Percentiles rank a stretch among this genome's conserved stretches.
These are phyloP conservation scores for Maudiozyma barnettii DNA, from an alignment of 805 yeast species.

Conservation along the genomic window DNA sequence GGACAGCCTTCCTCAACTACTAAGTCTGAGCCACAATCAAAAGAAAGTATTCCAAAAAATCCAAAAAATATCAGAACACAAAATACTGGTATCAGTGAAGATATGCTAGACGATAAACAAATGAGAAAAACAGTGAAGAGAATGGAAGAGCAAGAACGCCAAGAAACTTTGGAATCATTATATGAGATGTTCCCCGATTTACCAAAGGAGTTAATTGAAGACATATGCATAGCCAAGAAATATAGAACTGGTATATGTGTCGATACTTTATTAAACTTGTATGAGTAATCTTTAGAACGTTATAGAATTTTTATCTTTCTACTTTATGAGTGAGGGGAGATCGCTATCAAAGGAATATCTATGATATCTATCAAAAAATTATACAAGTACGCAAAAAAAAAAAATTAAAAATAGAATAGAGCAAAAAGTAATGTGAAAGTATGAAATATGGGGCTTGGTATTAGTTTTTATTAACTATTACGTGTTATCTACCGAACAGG, in stretches of 20 bases:
- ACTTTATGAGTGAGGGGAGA: no score
- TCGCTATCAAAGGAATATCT: no score
- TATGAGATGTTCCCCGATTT: constrained; percentile 66
- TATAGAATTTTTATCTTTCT: neutral
- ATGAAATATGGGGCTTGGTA: no score
- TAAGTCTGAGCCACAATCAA: neutral
- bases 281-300: constrained; percentile 7
- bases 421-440: no score
- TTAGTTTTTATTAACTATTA: no score
- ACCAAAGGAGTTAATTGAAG: constrained; percentile 59
- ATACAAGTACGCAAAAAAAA: no score
- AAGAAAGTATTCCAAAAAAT: neutral
- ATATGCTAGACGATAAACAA: constrained; percentile 4
- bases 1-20: neutral
- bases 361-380: no score
- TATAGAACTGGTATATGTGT: constrained; percentile 65
- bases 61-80: neutral
- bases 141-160: constrained; percentile 35
- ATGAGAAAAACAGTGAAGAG: constrained; percentile 28
- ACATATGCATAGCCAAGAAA: constrained; percentile 56
- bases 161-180: constrained; percentile 40
- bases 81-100: constrained; percentile 7
- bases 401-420: no score
- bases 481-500: no score
- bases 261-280: constrained; percentile 35